These are phyloP conservation scores for Candida montana DNA, from an alignment of 805 yeast species.

Conservation along the genomic window DNA sequence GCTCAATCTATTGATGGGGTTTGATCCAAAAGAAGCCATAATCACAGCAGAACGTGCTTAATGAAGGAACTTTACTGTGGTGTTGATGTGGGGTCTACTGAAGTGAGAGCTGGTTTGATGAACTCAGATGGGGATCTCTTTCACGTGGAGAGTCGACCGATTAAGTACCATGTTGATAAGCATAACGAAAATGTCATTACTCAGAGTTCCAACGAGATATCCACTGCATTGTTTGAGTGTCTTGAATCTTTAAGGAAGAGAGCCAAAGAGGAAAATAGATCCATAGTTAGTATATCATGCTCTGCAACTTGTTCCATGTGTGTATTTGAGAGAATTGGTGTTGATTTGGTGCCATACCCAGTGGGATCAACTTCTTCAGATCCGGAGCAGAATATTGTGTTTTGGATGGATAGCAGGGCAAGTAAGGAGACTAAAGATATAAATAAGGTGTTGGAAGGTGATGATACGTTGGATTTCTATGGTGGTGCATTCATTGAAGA, in stretches of 20 bases:
- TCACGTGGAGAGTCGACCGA: slow-evolving; percentile 12
- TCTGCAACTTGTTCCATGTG: slow-evolving; percentile 61
- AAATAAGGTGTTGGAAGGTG: slow-evolving; percentile 10
- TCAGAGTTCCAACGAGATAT: slow-evolving; percentile 39
- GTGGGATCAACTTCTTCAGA: slow-evolving; percentile 24
- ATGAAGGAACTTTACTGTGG: slow-evolving; percentile 26
- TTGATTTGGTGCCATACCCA: slow-evolving; percentile 27
- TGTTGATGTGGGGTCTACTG: slow-evolving; percentile 47
- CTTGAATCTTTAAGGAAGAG: slow-evolving; percentile 10
- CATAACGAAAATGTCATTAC: slow-evolving; percentile 27
- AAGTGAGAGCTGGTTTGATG: slow-evolving; percentile 37
- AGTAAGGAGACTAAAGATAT: slow-evolving; percentile 28
- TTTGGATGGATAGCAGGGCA: slow-evolving; percentile 58
- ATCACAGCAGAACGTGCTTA: too few species aligned
- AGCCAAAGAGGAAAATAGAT: background rate
- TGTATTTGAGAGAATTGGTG: slow-evolving; percentile 26
- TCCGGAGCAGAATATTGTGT: slow-evolving; percentile 36
- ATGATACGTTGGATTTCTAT: slow-evolving; percentile 21
- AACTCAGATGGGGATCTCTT: slow-evolving; percentile 17
- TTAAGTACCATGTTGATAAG: slow-evolving; percentile 20
- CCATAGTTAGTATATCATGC: slow-evolving; percentile 30
- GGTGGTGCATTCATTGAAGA: slow-evolving; percentile 50
- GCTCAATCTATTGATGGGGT: too few species aligned
- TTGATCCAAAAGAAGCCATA: too few species aligned
- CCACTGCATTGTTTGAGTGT: slow-evolving; percentile 26